Conservation (phyloP, 73 alveolate genomes). For the Paramecium sonneborni region DNA sequence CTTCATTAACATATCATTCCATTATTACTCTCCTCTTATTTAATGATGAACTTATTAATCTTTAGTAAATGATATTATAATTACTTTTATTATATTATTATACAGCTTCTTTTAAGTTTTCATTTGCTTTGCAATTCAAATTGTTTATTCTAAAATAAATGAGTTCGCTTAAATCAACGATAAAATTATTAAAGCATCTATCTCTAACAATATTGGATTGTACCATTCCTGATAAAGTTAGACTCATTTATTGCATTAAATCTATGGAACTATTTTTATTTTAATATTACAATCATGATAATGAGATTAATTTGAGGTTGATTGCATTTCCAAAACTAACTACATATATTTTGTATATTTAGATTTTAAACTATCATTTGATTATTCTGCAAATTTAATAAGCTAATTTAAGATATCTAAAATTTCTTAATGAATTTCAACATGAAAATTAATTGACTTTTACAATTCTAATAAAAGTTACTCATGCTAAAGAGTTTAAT, state of each 20-base stretch:
- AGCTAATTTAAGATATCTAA: neutral
- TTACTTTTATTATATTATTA: neutral
- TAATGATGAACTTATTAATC: neutral
- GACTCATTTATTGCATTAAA: neutral
- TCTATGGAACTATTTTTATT: neutral
- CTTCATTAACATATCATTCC: neutral
- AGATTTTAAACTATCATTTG: neutral
- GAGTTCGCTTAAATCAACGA: neutral
- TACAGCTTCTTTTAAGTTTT: neutral
- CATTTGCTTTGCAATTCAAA: neutral
- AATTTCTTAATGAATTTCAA: neutral
- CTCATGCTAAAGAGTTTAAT: neutral
- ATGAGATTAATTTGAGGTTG: neutral
- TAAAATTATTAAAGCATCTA: neutral
- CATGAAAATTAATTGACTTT: neutral
- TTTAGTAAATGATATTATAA: neutral
- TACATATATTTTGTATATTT: slow-evolving; percentile 1
- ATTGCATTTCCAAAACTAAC: neutral
- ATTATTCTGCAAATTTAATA: neutral
- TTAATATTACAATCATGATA: slow-evolving; percentile 24
- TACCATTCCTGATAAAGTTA: neutral
- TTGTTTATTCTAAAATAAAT: neutral
- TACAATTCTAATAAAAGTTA: neutral
- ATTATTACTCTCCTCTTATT: neutral
- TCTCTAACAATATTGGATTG: slow-evolving; percentile 8